These are phyloP conservation scores for Gaeumannomyces tritici DNA, from an alignment of 2,329 filamentous ascomycete genomes.

Conservation along the genomic window DNA sequence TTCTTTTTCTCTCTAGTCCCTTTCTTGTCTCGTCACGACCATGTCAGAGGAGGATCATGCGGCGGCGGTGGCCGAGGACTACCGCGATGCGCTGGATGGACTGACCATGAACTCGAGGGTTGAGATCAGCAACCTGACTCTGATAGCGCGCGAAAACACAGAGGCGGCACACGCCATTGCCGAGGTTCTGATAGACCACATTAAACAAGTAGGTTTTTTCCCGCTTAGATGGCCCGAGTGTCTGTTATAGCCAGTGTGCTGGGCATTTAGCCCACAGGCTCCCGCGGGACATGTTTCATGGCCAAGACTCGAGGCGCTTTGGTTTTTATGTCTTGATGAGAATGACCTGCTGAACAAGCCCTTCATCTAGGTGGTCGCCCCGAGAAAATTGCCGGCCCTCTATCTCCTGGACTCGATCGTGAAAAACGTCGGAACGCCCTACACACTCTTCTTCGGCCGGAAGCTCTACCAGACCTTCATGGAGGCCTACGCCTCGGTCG, in stretches of 20 bases:
- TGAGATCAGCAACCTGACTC: constrained; percentile 94
- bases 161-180: constrained; percentile 92
- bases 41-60: constrained; percentile 45
- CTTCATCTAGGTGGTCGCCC: constrained; percentile 61
- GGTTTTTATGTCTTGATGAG: not conserved
- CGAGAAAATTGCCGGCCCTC: constrained; percentile 86
- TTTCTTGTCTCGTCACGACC: not conserved
- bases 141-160: constrained; percentile 96
- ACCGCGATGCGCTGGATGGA: constrained; percentile 86
- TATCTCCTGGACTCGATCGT: constrained; percentile 98
- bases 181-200: constrained; percentile 82
- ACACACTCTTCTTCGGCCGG: constrained; percentile 87
- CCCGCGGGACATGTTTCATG: not conserved
- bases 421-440: constrained; percentile 96
- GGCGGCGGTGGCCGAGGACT: constrained; percentile 90
- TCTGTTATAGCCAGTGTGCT: not conserved
- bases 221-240: too few relatives aligned
- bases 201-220: constrained; percentile 68
- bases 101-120: constrained; percentile 83
- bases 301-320: not conserved
- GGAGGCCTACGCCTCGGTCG: constrained; percentile 88
- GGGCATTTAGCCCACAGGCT: not conserved
- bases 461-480: constrained; percentile 93
- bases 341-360: not conserved
- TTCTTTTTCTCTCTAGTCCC: not conserved